phyloP scores from a whole-genome alignment of 441 rosid species.

The Melianthus villosus region DNA sequence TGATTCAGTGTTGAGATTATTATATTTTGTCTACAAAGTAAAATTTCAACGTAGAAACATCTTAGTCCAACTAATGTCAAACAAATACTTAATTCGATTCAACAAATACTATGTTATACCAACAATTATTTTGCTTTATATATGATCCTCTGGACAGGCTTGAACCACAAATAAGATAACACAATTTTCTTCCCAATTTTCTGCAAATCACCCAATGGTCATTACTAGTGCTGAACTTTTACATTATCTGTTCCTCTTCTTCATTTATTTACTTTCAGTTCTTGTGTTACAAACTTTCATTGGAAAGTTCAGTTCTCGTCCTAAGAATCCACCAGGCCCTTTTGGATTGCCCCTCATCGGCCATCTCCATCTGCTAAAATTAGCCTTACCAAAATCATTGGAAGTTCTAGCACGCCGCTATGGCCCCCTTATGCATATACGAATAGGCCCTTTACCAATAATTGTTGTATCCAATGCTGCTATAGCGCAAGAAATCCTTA shows the following conservation, averaged over 20 bases:
- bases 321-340: constrained; percentile 33
- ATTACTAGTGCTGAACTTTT: not conserved
- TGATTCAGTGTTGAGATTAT: too few relatives aligned
- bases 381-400: constrained; percentile 40
- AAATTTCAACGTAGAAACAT: too few relatives aligned
- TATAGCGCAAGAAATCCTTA: constrained; percentile 30
- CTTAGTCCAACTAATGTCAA: too few relatives aligned
- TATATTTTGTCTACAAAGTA: too few relatives aligned
- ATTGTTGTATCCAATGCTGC: constrained; percentile 34
- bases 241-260: not conserved
- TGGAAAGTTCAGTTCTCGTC: not conserved
- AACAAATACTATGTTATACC: too few relatives aligned
- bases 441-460: constrained; percentile 42
- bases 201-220: too few relatives aligned
- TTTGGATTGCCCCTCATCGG: constrained; percentile 47
- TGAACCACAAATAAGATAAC: too few relatives aligned
- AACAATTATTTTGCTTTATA: too few relatives aligned
- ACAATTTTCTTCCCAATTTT: too few relatives aligned
- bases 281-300: not conserved
- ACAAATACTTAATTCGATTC: too few relatives aligned
- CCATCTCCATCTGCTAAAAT: constrained; percentile 47
- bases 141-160: too few relatives aligned
- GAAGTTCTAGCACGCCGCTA: constrained; percentile 31
- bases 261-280: not conserved
- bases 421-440: constrained; percentile 54